Evolutionary conservation across 768 basidiomycete genomes (phyloP), one percentile per base, ranked within the genome.

Genomic region (Auriscalpium microsporum): DNA sequence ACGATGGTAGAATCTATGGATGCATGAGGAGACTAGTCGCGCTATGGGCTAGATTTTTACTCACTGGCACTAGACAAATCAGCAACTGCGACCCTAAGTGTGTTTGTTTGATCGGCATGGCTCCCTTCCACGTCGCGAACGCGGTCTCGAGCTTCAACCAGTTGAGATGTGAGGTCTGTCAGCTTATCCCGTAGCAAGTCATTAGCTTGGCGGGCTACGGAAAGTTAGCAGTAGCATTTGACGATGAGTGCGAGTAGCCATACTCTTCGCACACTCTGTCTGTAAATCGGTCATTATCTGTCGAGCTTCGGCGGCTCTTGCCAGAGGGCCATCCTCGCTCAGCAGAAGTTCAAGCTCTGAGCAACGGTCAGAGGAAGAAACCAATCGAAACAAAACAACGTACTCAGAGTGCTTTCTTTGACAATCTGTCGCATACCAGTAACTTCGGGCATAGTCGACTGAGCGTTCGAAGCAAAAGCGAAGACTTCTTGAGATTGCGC

Each of bases 131-230:
- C 44, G 11, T 23, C 40, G n/a, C 52, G 56, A 16, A 60, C 36
- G 14, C 61, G 61, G 17, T 55, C 56, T 40, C 50, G 50, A 23
- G 51, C 61, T 42, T 62, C 59, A 5, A 46, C 47, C 37, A 57
- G 54, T 48, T 62, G 61, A 48, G 61, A 62, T 10, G 53, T 50
- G 11, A 62, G 23, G 45, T 60, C 59, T 10, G 61, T 62, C 52
- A 62, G 45, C 45, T 62, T 62, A 21, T 62, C 61, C 19, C 56
- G 61, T 14, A 62, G 56, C 1, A 62, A 52, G 38, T 62, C 61
- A 21, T 62, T 62, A 13, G 61, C 58, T 21, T 62, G 60, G 19
- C 61, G 61, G 16, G 53, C 61, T 62, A 16, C 17, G 10, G 9
- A 40, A 14, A 33, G 33, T 21, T 48, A 49, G 47, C 13, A 56